Evolutionary conservation across 108 stramenopile genomes (phyloP).

Genomic region (Mediolabrus comicus): DNA sequence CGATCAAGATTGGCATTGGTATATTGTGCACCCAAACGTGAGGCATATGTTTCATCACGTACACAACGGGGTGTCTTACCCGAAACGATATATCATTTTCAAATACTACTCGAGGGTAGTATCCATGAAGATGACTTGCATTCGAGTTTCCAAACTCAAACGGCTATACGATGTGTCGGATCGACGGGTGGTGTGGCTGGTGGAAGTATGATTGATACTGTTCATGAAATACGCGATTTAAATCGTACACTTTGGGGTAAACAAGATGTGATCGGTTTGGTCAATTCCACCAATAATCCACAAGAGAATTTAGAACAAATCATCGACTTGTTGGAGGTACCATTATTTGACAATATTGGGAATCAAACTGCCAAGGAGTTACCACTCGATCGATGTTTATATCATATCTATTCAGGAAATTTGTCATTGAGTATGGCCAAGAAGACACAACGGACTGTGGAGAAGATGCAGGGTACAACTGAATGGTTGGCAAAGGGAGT

Average conservation of each 20-base stretch:
- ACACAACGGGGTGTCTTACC: conserved; percentile 27
- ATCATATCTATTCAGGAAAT: conserved; percentile 31
- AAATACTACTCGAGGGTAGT: conserved; percentile 38
- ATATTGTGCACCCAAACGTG: conserved; percentile 38
- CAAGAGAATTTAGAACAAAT: conserved; percentile 26
- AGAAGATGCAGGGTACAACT: conserved; percentile 27
- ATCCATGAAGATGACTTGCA: conserved; percentile 30
- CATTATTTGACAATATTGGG: conserved; percentile 31
- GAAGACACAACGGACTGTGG: conserved; percentile 27
- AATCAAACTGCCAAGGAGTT: conserved; percentile 35
- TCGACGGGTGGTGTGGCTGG: conserved; percentile 34
- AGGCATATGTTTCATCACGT: conserved; percentile 31
- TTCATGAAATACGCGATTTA: conserved; percentile 25
- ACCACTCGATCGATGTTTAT: conserved; percentile 29
- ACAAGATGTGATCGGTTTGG: conserved; percentile 26
- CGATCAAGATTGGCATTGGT: conserved; percentile 32
- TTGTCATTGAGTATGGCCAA: conserved; percentile 21
- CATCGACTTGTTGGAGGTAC: conserved; percentile 19
- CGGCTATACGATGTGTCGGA: conserved; percentile 38
- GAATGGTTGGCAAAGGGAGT: conserved; percentile 34
- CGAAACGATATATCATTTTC: conserved; percentile 45
- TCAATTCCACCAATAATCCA: conserved; percentile 1
- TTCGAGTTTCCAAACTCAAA: conserved; percentile 30
- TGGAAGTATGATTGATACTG: conserved; percentile 27
- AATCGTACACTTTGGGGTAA: conserved; percentile 31